These are phyloP conservation scores for Podaxis carcinomalis DNA, from an alignment of 768 basidiomycete genomes.

Conservation along the genomic window DNA sequence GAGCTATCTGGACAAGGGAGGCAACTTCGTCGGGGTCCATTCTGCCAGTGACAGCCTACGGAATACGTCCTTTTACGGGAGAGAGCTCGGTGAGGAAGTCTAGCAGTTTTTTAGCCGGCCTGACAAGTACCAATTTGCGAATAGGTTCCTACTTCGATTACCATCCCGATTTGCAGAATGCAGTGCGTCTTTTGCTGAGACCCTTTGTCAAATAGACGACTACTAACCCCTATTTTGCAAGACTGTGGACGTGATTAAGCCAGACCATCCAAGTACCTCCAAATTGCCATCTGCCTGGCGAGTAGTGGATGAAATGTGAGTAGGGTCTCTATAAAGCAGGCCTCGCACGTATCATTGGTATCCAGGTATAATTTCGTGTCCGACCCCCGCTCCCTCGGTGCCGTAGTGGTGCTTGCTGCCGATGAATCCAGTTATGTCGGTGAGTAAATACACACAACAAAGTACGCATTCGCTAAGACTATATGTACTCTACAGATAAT, in stretches of 20 bases:
- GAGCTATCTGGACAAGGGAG: slow-evolving; percentile 60
- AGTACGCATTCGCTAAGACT: background rate
- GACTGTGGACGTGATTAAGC: slow-evolving; percentile 57
- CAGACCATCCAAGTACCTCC: slow-evolving; percentile 57
- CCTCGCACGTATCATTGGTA: background rate
- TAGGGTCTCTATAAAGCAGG: background rate
- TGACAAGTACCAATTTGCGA: background rate
- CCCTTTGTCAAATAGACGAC: background rate
- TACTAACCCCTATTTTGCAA: slow-evolving; percentile 16
- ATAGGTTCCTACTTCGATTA: slow-evolving; percentile 68
- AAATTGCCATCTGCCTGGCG: slow-evolving; percentile 49
- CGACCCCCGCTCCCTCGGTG: slow-evolving; percentile 63
- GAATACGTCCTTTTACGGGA: slow-evolving; percentile 52
- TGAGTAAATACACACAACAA: slow-evolving; percentile 18
- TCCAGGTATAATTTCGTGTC: slow-evolving; percentile 68
- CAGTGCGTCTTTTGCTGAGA: slow-evolving; percentile 37
- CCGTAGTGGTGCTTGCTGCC: slow-evolving; percentile 57
- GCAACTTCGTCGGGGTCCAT: slow-evolving; percentile 69
- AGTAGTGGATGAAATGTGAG: slow-evolving; percentile 59
- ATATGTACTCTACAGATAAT: slow-evolving; percentile 29
- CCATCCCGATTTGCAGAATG: slow-evolving; percentile 61
- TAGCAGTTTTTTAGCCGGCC: background rate
- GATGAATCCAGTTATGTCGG: slow-evolving; percentile 63
- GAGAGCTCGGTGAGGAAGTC: slow-evolving; percentile 45
- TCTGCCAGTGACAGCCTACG: slow-evolving; percentile 58